Evolutionary conservation across 139 green algal species (phyloP).

Genomic region (Tetratostichococcus sp.): DNA sequence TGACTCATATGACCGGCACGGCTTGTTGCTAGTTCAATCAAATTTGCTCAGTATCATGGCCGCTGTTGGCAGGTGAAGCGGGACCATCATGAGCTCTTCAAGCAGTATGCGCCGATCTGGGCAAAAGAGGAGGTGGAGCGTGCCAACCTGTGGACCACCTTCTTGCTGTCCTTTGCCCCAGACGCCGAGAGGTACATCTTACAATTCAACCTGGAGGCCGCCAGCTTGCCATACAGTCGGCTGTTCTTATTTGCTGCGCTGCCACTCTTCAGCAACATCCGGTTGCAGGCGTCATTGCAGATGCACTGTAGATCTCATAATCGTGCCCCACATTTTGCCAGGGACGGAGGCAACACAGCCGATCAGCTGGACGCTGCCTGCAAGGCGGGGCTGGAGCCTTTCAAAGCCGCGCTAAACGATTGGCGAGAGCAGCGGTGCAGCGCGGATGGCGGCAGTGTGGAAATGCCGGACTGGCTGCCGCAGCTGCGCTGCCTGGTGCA

Average conservation of each 20-base stretch:
- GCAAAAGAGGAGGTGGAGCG: constrained; percentile 59
- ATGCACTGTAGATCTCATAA: too few species aligned
- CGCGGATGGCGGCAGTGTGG: background rate
- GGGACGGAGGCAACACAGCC: background rate
- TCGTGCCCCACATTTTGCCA: too few species aligned
- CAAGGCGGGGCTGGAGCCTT: constrained; percentile 4
- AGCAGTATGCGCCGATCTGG: constrained; percentile 39
- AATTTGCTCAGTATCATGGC: background rate
- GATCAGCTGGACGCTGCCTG: background rate
- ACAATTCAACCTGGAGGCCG: too few species aligned
- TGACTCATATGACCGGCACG: too few species aligned
- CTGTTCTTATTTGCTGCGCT: too few species aligned
- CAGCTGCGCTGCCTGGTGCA: constrained; percentile 47
- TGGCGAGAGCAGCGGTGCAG: background rate
- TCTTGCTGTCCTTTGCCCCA: constrained; percentile 16
- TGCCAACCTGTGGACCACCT: constrained; percentile 26
- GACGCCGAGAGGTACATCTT: background rate
- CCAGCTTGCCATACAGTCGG: too few species aligned
- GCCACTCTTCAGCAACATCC: too few species aligned
- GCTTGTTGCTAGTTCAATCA: too few species aligned
- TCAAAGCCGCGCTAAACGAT: background rate
- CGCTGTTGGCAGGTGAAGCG: constrained; percentile 20
- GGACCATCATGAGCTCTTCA: constrained; percentile 33
- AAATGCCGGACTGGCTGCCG: constrained; percentile 11
- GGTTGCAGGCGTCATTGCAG: too few species aligned